A percentile compares a stretch with the other conserved stretches of the same genome.
Conservation (phyloP, 768 basidiomycete species). For the Tylopilus plumbeoviolaceoides region DNA sequence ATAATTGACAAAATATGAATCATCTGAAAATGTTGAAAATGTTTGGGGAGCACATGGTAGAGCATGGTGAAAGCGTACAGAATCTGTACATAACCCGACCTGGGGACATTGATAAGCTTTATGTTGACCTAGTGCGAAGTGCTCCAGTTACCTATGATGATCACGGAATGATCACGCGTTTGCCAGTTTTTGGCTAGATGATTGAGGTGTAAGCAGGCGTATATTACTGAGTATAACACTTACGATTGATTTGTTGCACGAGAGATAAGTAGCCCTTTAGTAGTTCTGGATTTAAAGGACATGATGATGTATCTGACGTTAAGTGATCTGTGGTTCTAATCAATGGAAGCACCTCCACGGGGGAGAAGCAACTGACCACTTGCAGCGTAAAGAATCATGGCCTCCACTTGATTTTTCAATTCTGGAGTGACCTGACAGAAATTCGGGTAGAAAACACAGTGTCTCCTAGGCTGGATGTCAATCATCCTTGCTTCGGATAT, state of each 20-base stretch:
- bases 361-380: constrained; percentile 13
- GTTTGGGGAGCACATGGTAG: too few species aligned
- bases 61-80: constrained; percentile 19
- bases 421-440: constrained; percentile 22
- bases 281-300: constrained; percentile 16
- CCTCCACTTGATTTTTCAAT: constrained; percentile 21
- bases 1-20: constrained; percentile 37
- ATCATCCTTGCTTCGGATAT: neutral
- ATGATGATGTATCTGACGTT: constrained; percentile 26
- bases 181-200: constrained; percentile 11
- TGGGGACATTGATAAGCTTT: constrained; percentile 16
- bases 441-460: constrained; percentile 31
- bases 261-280: constrained; percentile 22
- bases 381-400: constrained; percentile 23
- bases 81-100: constrained; percentile 30
- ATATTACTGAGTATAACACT: neutral
- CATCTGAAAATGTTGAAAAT: constrained; percentile 18
- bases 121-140: neutral
- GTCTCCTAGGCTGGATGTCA: constrained; percentile 23
- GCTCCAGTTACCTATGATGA: constrained; percentile 18
- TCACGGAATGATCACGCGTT: constrained; percentile 11
- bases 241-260: constrained; percentile 24
- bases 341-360: neutral
- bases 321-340: constrained; percentile 17
- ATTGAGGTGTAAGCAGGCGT: neutral